Evolutionary conservation across 345 rosid species (phyloP), one percentile per base, ranked within the genome.

Genomic region (Ceriops tagal): DNA sequence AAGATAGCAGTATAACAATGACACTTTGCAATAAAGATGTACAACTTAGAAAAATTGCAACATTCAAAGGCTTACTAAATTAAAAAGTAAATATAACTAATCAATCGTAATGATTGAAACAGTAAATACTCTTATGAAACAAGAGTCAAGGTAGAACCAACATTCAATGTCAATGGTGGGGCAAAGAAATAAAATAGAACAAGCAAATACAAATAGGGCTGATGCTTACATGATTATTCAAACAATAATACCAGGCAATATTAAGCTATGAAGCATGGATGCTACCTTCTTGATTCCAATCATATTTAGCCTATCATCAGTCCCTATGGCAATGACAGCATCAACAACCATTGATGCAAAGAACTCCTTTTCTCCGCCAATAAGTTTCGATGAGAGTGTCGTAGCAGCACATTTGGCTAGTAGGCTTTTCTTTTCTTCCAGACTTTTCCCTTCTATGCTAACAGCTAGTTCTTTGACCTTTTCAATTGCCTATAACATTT

Each of bases 301-400:
- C 90, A 96, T 78, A 71, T 76, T 96, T 31, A 96, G 80, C 71
- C 98, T 85, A 73, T 92, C 99, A 5, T 89, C 99, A 76, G 66
- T 31, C 13, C 87, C 98, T 68, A 96, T 96, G 0, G 97, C 93
- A 80, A 87, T 76, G 15, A 96, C 99, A 82, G 99, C 86, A 87
- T 92, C 92, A 46, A 96, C 99, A 43, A 92, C 99, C 90, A 96
- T 92, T 10, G 86, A 77, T 46, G 99, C 91, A 68, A 92, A 96
- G 68, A 96, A 96, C 65, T 92, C 98, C 70, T 92, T 92, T 78
- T 92, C 99, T 21, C 99, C 99, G 62, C 98, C 96, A 74, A 96
- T 96, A 57, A 96, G 97, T 78, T 96, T 96, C n/a, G 99, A 96
- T 58, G 96, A 89, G 43, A 96, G 97, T 1, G 98, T 95, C 16